A percentile compares a stretch with the other conserved stretches of the same genome.
Conservation (phyloP, 176 grass and related monocot genomes). For the Panicum miliaceum region DNA sequence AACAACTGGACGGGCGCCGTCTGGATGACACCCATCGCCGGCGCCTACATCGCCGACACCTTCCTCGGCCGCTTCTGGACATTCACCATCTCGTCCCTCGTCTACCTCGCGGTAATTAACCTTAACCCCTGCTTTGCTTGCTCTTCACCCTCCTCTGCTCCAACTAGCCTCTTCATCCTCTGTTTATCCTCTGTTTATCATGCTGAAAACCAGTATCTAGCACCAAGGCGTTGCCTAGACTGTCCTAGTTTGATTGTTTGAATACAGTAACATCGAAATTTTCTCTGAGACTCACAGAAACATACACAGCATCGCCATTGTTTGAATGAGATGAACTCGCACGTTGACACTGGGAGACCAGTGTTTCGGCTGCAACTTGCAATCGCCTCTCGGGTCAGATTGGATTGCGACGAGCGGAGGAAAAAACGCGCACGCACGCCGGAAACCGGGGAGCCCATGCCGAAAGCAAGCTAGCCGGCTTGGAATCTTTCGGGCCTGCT, state of each 20-base stretch:
- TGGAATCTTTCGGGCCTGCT: constrained; percentile 5
- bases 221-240: no score
- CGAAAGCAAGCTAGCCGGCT: background rate
- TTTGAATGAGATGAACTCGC: no score
- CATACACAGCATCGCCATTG: no score
- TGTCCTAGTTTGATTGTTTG: no score
- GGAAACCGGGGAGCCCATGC: background rate
- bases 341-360: background rate
- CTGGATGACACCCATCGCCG: constrained; percentile 75
- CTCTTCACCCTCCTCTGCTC: background rate
- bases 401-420: background rate
- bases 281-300: no score
- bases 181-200: no score
- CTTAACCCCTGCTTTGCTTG: no score
- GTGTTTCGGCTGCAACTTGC: background rate
- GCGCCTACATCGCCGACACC: constrained; percentile 77
- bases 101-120: constrained; percentile 67
- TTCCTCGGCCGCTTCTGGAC: constrained; percentile 87
- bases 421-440: background rate
- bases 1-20: constrained; percentile 83
- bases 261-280: no score
- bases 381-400: background rate
- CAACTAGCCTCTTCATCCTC: no score
- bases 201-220: no score
- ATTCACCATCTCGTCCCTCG: constrained; percentile 76